phyloP scores from a whole-genome alignment of 1,284 basidiomycete species.

The Phlebopus sp. region DNA sequence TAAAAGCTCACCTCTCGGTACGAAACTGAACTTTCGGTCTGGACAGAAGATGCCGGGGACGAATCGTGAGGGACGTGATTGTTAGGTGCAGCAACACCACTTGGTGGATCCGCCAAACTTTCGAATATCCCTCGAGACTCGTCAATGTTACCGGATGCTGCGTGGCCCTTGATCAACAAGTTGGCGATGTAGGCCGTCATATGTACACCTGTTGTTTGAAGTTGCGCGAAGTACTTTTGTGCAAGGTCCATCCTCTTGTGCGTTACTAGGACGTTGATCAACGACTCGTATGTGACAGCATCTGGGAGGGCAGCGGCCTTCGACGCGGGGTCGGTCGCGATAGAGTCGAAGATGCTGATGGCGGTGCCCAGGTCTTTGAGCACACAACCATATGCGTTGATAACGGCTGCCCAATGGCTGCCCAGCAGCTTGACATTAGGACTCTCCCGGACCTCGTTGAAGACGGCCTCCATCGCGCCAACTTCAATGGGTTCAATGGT shows the following conservation, averaged over 20 bases:
- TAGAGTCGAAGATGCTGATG: constrained; percentile 76
- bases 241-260: constrained; percentile 81
- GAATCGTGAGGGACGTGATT: constrained; percentile 78
- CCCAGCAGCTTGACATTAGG: constrained; percentile 64
- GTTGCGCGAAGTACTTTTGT: constrained; percentile 62
- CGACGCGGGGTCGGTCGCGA: constrained; percentile 52
- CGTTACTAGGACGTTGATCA: constrained; percentile 85
- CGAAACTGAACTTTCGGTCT: constrained; percentile 53
- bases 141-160: constrained; percentile 68
- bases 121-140: constrained; percentile 81
- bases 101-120: constrained; percentile 79
- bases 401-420: constrained; percentile 89
- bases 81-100: constrained; percentile 85
- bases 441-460: constrained; percentile 58
- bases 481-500: constrained; percentile 83
- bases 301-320: constrained; percentile 54
- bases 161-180: constrained; percentile 87
- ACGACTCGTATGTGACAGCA: constrained; percentile 87
- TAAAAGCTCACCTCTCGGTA: constrained; percentile 79
- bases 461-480: constrained; percentile 72
- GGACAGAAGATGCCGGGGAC: constrained; percentile 19
- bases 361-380: constrained; percentile 79
- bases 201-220: constrained; percentile 66
- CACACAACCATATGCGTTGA: constrained; percentile 88
- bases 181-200: constrained; percentile 98